Conservation (phyloP, 2,329 filamentous ascomycete species). For the Cladosporium sp. region DNA sequence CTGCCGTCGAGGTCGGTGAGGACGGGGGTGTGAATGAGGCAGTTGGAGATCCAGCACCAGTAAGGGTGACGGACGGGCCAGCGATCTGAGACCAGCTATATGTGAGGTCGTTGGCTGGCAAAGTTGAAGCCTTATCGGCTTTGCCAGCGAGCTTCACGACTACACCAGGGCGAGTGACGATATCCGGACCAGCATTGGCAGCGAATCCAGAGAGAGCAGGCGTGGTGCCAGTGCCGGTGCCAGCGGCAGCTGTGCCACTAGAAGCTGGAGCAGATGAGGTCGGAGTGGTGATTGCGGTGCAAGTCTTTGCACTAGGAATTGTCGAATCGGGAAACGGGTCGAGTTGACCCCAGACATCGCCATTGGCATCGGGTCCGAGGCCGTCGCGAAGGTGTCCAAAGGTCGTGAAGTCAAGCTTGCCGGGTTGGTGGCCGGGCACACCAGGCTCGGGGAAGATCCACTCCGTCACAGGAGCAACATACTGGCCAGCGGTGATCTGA, state of each 20-base stretch:
- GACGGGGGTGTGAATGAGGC: constrained; percentile 7
- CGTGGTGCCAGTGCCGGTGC: constrained; percentile 7
- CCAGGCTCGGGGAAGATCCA: constrained; percentile 49
- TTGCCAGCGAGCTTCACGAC: constrained; percentile 35
- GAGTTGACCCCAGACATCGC: constrained; percentile 43
- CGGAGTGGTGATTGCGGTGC: constrained; percentile 21
- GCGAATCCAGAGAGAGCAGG: constrained; percentile 22
- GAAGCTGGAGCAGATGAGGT: constrained; percentile 3
- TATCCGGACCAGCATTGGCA: constrained; percentile 29
- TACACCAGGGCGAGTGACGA: constrained; percentile 34
- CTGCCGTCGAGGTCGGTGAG: constrained; percentile 25
- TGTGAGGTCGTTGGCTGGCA: constrained; percentile 30
- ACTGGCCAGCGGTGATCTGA: constrained; percentile 44
- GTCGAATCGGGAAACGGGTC: constrained; percentile 41
- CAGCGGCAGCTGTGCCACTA: constrained; percentile 6
- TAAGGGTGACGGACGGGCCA: constrained; percentile 33
- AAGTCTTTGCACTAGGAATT: constrained; percentile 35
- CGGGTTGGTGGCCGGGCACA: constrained; percentile 40
- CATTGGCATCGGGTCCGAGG: constrained; percentile 34
- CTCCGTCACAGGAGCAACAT: constrained; percentile 45
- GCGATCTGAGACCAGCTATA: constrained; percentile 29
- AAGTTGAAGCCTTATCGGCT: constrained; percentile 32
- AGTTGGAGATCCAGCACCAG: constrained; percentile 17
- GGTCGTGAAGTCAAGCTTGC: constrained; percentile 41
- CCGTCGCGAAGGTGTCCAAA: constrained; percentile 39